phyloP scores from a whole-genome alignment of 331 rosid species.

The Malus hybrid region DNA sequence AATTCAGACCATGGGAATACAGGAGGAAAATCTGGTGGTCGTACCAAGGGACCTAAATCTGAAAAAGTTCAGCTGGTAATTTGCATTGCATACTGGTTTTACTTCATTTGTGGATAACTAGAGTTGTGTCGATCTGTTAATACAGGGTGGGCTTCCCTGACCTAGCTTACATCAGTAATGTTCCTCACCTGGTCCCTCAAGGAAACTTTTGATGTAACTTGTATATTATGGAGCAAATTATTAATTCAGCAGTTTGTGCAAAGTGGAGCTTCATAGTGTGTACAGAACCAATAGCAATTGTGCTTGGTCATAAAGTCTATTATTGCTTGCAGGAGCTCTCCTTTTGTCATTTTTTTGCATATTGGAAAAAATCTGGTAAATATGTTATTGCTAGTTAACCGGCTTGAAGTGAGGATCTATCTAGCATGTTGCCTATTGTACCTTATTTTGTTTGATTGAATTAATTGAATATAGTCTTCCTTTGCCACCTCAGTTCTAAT shows the following conservation, averaged over 20 bases:
- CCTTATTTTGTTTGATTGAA: neutral
- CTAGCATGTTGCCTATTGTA: neutral
- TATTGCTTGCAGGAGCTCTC: neutral
- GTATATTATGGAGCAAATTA: neutral
- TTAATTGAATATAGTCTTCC: neutral
- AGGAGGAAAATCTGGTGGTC: conserved; percentile 49
- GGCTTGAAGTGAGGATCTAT: neutral
- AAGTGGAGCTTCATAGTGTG: neutral
- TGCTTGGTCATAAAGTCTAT: neutral
- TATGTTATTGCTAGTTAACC: neutral
- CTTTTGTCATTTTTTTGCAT: neutral
- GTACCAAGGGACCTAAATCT: conserved; percentile 42
- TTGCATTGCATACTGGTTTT: neutral
- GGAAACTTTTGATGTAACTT: neutral
- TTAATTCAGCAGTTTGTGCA: neutral
- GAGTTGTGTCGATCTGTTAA: conserved; percentile 6
- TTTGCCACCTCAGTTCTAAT: neutral
- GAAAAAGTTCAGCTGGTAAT: conserved; percentile 92
- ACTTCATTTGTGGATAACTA: neutral
- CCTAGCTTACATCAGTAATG: neutral
- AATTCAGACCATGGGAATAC: conserved; percentile 34
- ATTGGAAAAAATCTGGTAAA: neutral
- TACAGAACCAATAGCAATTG: neutral
- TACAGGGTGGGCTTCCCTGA: neutral
- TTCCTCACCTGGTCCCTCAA: neutral